Conservation (phyloP, 2,329 filamentous ascomycete genomes). For the Phialophora verrucosa region DNA sequence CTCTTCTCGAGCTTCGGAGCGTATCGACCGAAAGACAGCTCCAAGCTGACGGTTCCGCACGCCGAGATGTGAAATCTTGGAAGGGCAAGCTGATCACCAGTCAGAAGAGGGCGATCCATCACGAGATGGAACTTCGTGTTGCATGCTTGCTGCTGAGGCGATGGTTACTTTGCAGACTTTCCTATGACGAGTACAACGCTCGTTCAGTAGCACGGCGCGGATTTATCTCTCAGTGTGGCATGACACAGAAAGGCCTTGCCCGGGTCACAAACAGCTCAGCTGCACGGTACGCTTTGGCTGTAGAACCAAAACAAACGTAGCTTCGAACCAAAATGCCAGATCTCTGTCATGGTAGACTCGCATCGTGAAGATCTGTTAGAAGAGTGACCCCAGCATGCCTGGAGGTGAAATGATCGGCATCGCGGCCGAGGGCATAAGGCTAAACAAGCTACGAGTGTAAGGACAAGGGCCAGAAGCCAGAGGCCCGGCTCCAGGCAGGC, state of each 20-base stretch:
- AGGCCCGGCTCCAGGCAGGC: not conserved
- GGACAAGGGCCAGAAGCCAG: not conserved
- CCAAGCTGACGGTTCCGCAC: not conserved
- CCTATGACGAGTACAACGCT: not conserved
- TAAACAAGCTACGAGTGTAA: slow-evolving; percentile 1
- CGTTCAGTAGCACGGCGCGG: not conserved
- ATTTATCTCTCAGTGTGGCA: not conserved
- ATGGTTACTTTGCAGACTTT: not conserved
- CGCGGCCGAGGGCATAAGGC: slow-evolving; percentile 15
- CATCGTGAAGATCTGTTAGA: not conserved
- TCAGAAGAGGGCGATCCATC: slow-evolving; percentile 20
- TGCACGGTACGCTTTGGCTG: not conserved
- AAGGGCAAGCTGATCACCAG: slow-evolving; percentile 11
- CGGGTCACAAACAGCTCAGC: not conserved
- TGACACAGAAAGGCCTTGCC: not conserved
- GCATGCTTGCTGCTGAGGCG: not conserved
- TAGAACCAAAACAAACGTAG: not conserved
- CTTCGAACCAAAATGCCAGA: not conserved
- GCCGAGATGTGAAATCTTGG: not conserved
- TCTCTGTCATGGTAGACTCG: not conserved
- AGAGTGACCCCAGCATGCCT: not conserved
- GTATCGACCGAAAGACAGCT: not conserved
- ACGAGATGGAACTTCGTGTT: slow-evolving; percentile 10
- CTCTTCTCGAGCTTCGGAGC: not conserved
- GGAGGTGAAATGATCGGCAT: not conserved